These are phyloP conservation scores for Vaccinium darrowii DNA, from an alignment of 148 eudicot genomes.

Conservation along the genomic window DNA sequence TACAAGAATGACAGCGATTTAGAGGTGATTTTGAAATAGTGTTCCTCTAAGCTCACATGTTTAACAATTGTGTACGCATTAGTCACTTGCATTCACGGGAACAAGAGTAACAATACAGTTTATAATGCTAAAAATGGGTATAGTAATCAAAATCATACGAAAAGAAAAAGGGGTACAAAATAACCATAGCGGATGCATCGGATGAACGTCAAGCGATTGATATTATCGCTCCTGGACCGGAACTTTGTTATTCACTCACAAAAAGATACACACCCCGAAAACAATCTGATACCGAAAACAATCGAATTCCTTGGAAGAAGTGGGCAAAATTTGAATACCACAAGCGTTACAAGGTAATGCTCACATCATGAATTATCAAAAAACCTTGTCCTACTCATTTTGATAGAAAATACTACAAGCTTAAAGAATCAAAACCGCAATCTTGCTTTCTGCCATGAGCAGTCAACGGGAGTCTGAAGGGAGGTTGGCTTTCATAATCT, in stretches of 20 bases:
- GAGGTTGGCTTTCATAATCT: constrained; percentile 4
- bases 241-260: background rate
- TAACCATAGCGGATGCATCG: background rate
- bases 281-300: background rate
- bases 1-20: no score
- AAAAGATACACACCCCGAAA: background rate
- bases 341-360: background rate
- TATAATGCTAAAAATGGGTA: no score
- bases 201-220: background rate
- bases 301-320: background rate
- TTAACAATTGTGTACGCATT: background rate
- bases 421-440: background rate
- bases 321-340: background rate
- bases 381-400: background rate
- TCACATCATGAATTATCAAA: background rate
- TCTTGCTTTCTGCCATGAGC: background rate
- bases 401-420: background rate
- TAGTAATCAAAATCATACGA: background rate
- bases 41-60: background rate
- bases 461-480: background rate
- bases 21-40: constrained; percentile 1
- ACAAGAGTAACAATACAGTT: no score
- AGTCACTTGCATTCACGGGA: no score
- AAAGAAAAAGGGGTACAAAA: background rate
- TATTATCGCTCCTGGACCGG: background rate